Percentiles rank a stretch among this genome's conserved stretches.
Evolutionary conservation across 2,329 filamentous ascomycete genomes (phyloP).

Genomic region (Arthrobotrys sphaeroides): DNA sequence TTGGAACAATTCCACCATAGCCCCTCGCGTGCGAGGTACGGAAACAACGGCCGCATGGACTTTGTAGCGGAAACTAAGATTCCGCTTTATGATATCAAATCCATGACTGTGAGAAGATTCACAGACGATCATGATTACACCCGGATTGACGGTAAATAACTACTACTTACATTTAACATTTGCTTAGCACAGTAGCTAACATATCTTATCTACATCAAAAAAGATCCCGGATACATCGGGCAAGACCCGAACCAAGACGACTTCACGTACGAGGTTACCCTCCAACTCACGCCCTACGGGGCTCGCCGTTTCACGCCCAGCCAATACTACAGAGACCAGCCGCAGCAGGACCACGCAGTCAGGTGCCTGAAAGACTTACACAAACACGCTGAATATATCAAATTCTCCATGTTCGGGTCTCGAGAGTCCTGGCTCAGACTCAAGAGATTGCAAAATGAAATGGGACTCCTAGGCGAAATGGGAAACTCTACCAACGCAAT

Average conservation of each 20-base stretch:
- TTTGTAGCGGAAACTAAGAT: slow-evolving; percentile 11
- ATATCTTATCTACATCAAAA: not conserved
- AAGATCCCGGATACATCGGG: slow-evolving; percentile 17
- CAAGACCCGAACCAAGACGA: slow-evolving; percentile 10
- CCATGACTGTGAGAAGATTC: slow-evolving; percentile 13
- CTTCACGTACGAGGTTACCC: slow-evolving; percentile 35
- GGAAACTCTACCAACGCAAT: slow-evolving; percentile 21
- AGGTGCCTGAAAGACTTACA: slow-evolving; percentile 30
- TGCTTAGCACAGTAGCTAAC: not conserved
- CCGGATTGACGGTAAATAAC: slow-evolving; percentile 2
- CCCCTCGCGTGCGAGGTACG: not conserved
- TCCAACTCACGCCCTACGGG: slow-evolving; percentile 11
- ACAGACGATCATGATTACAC: slow-evolving; percentile 8
- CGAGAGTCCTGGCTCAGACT: slow-evolving; percentile 21
- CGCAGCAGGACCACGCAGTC: not conserved
- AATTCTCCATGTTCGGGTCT: slow-evolving; percentile 15
- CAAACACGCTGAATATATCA: slow-evolving; percentile 32
- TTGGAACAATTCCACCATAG: slow-evolving; percentile 6
- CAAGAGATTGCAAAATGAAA: slow-evolving; percentile 6
- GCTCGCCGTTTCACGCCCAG: slow-evolving; percentile 18
- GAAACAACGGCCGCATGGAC: slow-evolving; percentile 11
- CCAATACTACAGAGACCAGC: slow-evolving; percentile 1
- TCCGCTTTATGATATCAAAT: slow-evolving; percentile 28
- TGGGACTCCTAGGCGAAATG: slow-evolving; percentile 16
- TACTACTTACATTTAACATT: not conserved